Percentiles rank a stretch among this genome's conserved stretches.
phyloP scores from a whole-genome alignment of 1,139 yeast genomes.

The Kodamaea sp. region DNA sequence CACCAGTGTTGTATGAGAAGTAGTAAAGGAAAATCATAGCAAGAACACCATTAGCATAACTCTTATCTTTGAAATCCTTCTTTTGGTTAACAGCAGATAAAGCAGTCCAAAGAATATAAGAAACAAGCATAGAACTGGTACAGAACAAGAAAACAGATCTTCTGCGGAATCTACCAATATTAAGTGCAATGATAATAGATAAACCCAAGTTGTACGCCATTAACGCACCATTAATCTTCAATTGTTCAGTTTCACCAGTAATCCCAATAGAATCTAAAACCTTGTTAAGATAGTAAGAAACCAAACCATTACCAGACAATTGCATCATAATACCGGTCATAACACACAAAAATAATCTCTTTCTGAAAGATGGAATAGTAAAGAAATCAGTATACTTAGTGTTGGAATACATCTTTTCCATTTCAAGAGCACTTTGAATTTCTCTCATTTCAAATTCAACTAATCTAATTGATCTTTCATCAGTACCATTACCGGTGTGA shows the following conservation, averaged over 20 bases:
- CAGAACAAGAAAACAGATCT: conserved; percentile 44
- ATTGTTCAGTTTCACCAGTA: conserved; percentile 39
- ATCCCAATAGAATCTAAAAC: conserved; percentile 50
- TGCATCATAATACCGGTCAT: conserved; percentile 41
- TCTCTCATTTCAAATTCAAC: conserved; percentile 46
- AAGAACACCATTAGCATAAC: conserved; percentile 42
- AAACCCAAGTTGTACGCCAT: conserved; percentile 41
- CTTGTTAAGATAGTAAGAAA: conserved; percentile 47
- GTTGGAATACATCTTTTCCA: conserved; percentile 25
- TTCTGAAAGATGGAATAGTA: conserved; percentile 36
- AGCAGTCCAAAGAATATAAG: conserved; percentile 38
- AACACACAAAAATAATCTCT: conserved; percentile 37
- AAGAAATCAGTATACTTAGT: conserved; percentile 35
- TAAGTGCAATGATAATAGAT: conserved; percentile 28
- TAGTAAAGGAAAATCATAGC: conserved; percentile 46
- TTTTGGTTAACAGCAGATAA: conserved; percentile 37
- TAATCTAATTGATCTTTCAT: conserved; percentile 28
- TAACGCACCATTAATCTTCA: conserved; percentile 45
- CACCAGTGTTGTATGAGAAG: conserved; percentile 33
- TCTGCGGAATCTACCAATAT: conserved; percentile 34
- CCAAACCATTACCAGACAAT: conserved; percentile 51
- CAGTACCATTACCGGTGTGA: conserved; percentile 37
- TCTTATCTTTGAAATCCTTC: conserved; percentile 29
- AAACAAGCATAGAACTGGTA: conserved; percentile 28
- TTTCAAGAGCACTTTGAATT: conserved; percentile 38